phyloP scores from a whole-genome alignment of 371 early-diverging fungal species.

The Lichtheimia ramosa region DNA sequence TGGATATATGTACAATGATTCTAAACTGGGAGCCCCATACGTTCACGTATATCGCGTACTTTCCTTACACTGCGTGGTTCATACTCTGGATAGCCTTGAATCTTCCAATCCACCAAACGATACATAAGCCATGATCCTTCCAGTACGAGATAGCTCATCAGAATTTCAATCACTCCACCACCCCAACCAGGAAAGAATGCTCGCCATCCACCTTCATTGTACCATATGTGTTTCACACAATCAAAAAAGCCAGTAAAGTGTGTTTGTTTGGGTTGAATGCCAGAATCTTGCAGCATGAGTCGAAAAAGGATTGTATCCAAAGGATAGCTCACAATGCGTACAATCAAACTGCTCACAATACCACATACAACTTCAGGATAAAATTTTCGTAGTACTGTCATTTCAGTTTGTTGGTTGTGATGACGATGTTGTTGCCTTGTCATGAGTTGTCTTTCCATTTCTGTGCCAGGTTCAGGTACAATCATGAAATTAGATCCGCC shows the following conservation, averaged over 20 bases:
- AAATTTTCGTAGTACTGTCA: conserved; percentile 48
- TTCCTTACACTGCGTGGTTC: conserved; percentile 12
- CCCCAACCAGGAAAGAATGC: conserved; percentile 51
- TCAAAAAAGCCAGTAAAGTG: conserved; percentile 52
- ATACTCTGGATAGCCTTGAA: conserved; percentile 6
- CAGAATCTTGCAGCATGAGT: conserved; percentile 54
- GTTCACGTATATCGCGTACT: conserved; percentile 7
- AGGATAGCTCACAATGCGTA: conserved; percentile 52
- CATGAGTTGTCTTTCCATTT: conserved; percentile 9
- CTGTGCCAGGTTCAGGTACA: background rate
- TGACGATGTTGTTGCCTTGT: background rate
- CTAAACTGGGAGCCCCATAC: conserved; percentile 3
- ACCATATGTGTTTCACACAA: conserved; percentile 30
- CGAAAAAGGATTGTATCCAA: conserved; percentile 55
- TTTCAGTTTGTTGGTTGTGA: background rate
- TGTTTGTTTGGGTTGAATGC: conserved; percentile 39
- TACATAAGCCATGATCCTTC: conserved; percentile 47
- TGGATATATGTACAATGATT: no score
- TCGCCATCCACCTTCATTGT: conserved; percentile 38
- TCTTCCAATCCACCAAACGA: conserved; percentile 28
- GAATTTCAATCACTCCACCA: conserved; percentile 36
- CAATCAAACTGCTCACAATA: conserved; percentile 53
- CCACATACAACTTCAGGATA: conserved; percentile 63
- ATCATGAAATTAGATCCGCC: background rate
- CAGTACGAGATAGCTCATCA: conserved; percentile 33